These are phyloP conservation scores for Fraxinus anomala DNA, from an alignment of 257 asterid genomes.

Conservation along the genomic window DNA sequence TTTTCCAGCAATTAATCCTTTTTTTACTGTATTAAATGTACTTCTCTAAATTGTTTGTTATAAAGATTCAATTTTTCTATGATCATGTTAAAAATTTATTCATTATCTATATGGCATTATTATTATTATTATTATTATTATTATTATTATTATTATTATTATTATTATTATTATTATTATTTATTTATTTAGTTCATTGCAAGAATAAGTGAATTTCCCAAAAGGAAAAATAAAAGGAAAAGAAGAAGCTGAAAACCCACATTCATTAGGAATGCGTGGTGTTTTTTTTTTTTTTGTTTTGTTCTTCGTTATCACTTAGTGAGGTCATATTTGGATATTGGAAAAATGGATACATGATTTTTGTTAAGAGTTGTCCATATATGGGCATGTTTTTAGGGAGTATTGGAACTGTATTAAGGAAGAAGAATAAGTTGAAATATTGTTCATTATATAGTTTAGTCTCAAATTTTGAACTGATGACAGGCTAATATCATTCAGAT, in stretches of 20 bases:
- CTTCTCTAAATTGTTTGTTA: background rate
- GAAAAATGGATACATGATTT: background rate
- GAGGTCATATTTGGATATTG: background rate
- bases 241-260: too few species aligned
- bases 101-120: background rate
- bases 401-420: background rate
- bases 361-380: background rate
- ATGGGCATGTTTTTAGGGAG: background rate
- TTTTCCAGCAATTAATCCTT: background rate
- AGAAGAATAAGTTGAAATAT: background rate
- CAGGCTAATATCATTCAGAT: constrained; percentile 47
- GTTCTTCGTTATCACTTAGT: background rate
- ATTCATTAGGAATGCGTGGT: too few species aligned
- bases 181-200: too few species aligned
- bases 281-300: background rate
- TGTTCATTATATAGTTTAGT: background rate
- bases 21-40: background rate
- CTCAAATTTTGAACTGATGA: constrained; percentile 24
- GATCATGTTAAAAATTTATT: background rate
- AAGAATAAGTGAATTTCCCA: too few species aligned
- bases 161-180: too few species aligned
- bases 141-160: too few species aligned
- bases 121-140: too few species aligned
- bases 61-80: background rate
- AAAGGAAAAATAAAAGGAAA: too few species aligned